Percentiles rank a stretch among this genome's conserved stretches.
Conservation (phyloP, 78 protist genomes). For the Cyanophora paradoxa region DNA sequence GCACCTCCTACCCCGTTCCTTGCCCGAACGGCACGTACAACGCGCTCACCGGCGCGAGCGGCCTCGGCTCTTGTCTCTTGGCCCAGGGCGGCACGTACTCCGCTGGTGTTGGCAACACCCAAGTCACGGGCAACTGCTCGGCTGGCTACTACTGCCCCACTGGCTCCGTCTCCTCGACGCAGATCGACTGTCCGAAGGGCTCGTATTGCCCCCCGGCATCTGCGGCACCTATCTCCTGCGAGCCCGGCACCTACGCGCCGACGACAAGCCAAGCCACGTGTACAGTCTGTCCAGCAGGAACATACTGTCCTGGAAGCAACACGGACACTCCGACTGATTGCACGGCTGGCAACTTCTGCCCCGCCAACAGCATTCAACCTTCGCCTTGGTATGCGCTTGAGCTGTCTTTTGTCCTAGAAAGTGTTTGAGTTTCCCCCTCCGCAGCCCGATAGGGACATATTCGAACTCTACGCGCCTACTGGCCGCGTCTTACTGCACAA, state of each 20-base stretch:
- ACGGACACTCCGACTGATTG: no score
- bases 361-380: no score
- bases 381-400: no score
- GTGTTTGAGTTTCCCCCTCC: no score
- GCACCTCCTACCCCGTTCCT: neutral
- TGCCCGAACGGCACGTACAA: constrained; percentile 38
- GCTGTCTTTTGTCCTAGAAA: no score
- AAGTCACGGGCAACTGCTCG: constrained; percentile 3
- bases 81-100: neutral
- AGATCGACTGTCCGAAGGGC: neutral
- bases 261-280: no score
- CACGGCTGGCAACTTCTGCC: neutral
- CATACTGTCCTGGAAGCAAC: no score
- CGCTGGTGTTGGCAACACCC: neutral
- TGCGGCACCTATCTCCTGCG: no score
- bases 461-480: neutral
- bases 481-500: constrained; percentile 11
- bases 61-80: neutral
- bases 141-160: constrained; percentile 16
- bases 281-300: no score
- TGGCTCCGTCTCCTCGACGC: neutral
- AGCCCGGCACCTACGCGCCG: no score
- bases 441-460: no score
- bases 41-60: neutral
- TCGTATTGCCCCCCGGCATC: neutral